These are phyloP conservation scores for Bruguiera sexangula DNA, from an alignment of 345 rosid genomes.

Conservation along the genomic window DNA sequence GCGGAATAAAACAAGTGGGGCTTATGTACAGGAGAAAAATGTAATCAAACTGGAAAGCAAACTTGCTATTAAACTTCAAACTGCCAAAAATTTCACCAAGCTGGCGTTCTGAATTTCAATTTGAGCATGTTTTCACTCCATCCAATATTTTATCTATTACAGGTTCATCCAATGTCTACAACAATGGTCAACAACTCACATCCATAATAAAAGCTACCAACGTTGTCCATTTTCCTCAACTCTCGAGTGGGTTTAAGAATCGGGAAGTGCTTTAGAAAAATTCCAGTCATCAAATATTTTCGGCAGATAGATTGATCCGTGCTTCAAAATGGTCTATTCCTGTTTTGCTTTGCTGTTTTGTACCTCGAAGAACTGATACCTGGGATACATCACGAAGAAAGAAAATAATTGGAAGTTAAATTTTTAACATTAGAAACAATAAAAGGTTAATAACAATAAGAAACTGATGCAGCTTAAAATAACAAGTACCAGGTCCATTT, in stretches of 20 bases:
- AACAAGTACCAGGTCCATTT: no score
- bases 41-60: no score
- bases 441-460: background rate
- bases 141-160: no score
- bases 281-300: background rate
- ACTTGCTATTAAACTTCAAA: no score
- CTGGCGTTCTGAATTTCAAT: no score
- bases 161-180: no score
- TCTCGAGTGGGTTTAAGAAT: background rate
- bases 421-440: background rate
- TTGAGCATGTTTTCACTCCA: no score
- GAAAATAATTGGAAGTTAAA: background rate
- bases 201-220: background rate
- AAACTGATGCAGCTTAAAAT: no score
- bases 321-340: conserved; percentile 81
- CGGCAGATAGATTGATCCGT: conserved; percentile 47
- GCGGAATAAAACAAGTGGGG: no score
- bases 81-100: no score
- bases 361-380: conserved; percentile 68
- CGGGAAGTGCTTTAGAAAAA: background rate
- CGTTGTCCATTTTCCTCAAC: background rate
- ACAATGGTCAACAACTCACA: background rate
- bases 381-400: conserved; percentile 22
- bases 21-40: no score
- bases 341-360: conserved; percentile 31